These are phyloP conservation scores for Athelia psychrophila DNA, from an alignment of 1,284 basidiomycete species.

Conservation along the genomic window DNA sequence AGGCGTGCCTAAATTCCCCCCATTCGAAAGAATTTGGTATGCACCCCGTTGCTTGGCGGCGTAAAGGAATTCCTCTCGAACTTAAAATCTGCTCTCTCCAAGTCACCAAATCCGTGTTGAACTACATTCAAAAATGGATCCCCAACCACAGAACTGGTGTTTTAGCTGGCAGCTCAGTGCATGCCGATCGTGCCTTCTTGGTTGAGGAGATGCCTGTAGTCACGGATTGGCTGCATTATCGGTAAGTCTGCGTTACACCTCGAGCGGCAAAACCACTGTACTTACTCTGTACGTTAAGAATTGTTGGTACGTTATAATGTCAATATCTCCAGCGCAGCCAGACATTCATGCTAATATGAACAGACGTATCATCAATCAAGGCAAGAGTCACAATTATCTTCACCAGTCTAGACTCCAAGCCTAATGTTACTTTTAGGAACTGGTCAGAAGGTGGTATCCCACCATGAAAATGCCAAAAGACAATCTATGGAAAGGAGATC, in stretches of 20 bases:
- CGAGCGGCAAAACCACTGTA: conserved; percentile 2
- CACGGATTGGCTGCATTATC: conserved; percentile 75
- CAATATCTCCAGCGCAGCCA: no score
- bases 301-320: conserved; percentile 66
- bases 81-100: conserved; percentile 36
- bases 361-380: conserved; percentile 82
- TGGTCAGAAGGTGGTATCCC: conserved; percentile 73
- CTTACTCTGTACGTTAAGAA: conserved; percentile 33
- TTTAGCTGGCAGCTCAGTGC: conserved; percentile 80
- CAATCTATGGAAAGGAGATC: conserved; percentile 33
- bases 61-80: not conserved
- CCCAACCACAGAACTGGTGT: conserved; percentile 59
- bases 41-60: not conserved
- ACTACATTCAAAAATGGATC: conserved; percentile 75
- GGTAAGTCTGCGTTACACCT: conserved; percentile 37
- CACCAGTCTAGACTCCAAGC: not conserved
- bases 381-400: no score
- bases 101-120: conserved; percentile 57
- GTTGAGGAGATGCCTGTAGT: conserved; percentile 74
- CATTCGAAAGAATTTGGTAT: conserved; percentile 28
- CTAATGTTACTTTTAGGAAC: conserved; percentile 45
- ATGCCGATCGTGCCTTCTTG: conserved; percentile 74
- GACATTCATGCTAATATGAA: conserved; percentile 12
- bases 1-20: conserved; percentile 63
- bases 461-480: conserved; percentile 20